phyloP scores from a whole-genome alignment of 129 eudicot species.

The Sambucus nigra region DNA sequence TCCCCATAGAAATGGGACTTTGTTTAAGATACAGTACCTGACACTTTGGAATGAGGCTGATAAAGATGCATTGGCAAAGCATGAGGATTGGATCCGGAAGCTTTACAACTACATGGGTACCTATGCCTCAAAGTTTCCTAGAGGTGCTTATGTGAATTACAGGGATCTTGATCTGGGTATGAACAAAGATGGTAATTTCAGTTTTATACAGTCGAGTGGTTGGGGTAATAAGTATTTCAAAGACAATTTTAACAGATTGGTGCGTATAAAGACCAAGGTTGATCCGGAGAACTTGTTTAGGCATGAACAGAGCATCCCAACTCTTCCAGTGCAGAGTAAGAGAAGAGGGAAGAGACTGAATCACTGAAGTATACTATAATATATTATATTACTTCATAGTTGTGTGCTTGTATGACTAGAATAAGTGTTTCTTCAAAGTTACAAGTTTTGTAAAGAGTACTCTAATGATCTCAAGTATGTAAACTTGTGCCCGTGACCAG shows the following conservation, averaged over 20 bases:
- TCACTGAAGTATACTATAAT: background rate
- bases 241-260: slow-evolving; percentile 8
- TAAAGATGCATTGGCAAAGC: background rate
- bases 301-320: slow-evolving; percentile 19
- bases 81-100: slow-evolving; percentile 8
- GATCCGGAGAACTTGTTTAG: slow-evolving; percentile 14
- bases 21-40: slow-evolving; percentile 11
- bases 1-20: slow-evolving; percentile 22
- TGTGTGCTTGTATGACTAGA: background rate
- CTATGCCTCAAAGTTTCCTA: slow-evolving; percentile 4
- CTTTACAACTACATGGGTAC: slow-evolving; percentile 12
- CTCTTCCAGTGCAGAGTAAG: background rate
- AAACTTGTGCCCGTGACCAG: background rate
- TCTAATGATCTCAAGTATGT: background rate
- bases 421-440: background rate
- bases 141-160: slow-evolving; percentile 14
- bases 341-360: background rate
- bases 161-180: slow-evolving; percentile 16
- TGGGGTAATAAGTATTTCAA: slow-evolving; percentile 13
- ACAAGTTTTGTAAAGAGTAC: background rate
- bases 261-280: slow-evolving; percentile 8
- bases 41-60: background rate
- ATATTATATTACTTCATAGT: background rate
- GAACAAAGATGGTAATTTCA: slow-evolving; percentile 7
- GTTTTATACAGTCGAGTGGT: slow-evolving; percentile 3